Base-by-base conservation (phyloP, 2,329 filamentous ascomycete genomes). In the Tolypocladium pustulatum region DNA sequence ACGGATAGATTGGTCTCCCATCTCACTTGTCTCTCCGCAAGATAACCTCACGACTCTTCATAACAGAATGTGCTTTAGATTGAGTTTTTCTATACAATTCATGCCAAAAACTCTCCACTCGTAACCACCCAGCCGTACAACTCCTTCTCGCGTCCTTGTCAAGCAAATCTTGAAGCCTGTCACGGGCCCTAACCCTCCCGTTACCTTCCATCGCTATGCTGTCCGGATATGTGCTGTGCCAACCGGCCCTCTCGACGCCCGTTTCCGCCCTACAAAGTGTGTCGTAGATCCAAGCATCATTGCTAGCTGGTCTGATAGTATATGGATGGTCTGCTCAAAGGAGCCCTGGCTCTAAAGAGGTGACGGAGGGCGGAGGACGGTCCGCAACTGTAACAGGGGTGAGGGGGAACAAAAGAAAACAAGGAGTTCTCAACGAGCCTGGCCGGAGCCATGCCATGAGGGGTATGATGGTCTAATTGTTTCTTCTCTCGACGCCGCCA, bases 91-190 rank as follows among this genome's bases (percentile, higher is more conserved):
- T 60, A n/a, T 67, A 62, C 61, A 58, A 58, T 61, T 65, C 65
- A 62, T 69, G 60, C 62, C n/a, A 61, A 66, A 60, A 65, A 61
- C 61, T 67, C 64, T 61, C 62, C 64, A 63, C 61, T 69, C 66
- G 66, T 69, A 66, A 64, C 61, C 60, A 60, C 60, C 61, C 59
- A 59, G 65, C 63, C 56, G 62, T 63, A 63, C 63, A 67, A 64
- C 59, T 59, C 59, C 49, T 22, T 12, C 36, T 27, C 22, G 34
- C 53, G 22, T 46, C 56, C 20, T 53, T 20, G 49, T 10, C 49
- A 34, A 36, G 32, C 30, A 34, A 53, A 34, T 34, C 20, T 53
- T n/a, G 30, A 53, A 34, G 49, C 30, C 49, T 53, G 9, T 32
- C 49, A 22, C 49, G 30, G 20, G 30, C 49, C 49, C 10, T 36